Evolutionary conservation across 371 early-diverging fungal species (phyloP), one percentile per base, ranked within the genome.

Genomic region (Mucor indicus): DNA sequence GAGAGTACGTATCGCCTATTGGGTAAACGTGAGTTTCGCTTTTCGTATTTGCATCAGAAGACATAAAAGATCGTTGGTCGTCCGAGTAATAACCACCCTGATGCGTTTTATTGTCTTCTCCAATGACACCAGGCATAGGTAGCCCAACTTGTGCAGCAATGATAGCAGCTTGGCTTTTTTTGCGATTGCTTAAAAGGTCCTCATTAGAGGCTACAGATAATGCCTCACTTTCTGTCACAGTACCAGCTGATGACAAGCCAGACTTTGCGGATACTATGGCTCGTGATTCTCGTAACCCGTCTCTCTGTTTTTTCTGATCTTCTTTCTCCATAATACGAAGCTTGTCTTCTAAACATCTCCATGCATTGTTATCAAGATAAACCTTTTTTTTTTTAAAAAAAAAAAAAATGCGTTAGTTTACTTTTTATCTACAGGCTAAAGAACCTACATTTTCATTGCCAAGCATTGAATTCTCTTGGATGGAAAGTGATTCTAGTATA

Each of bases 301-400:
- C 67, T 36, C 60, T 67, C 39, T 38, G 37, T 19, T 49, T 55
- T 30, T 51, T 36, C 27, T 69, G 69, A 30, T 69, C 62, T 13
- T 53, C 66, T 39, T 69, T 69, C 47, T 65, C 69, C 11, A 31
- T 27, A 23, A 55, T 64, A 17, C 80, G 72, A 6, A 77, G 31
- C 0, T 57, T 67, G 38, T 80, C 79, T 53, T 89, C 89, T 2
- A 90, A 69, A 15, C 58, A 52, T 49, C 77, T 64, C 90, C 90
- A 90, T 17, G 72, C 79, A 1, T 41, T 45, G 44, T 91, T 92
- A 44, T 77, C 76, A 25, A 93, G 44, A 58, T 81, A 92, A 4
- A 86, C 66, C 55, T 83, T 29, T 19, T 16, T 5, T 20, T 20
- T 20, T 27, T 7, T 27, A 27, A 7, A 27, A 7, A 27, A 7